These are phyloP conservation scores for Crepidotus sp. DNA, from an alignment of 1,284 basidiomycete species.

Conservation along the genomic window DNA sequence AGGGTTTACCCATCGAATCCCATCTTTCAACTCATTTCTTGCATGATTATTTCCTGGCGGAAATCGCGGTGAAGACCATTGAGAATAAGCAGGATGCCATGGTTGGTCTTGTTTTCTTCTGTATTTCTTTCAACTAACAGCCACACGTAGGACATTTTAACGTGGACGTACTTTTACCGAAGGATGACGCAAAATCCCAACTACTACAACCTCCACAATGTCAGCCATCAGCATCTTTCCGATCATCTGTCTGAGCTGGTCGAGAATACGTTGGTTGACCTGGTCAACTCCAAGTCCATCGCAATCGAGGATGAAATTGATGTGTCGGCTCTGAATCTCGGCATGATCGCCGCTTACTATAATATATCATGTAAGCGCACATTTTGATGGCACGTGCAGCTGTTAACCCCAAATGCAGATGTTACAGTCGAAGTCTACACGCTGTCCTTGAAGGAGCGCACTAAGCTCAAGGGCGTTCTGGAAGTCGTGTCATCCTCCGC, in stretches of 20 bases:
- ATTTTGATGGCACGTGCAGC: neutral
- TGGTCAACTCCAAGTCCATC: slow-evolving; percentile 94
- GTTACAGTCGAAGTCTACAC: slow-evolving; percentile 97
- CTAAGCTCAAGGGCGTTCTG: slow-evolving; percentile 94
- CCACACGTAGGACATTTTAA: slow-evolving; percentile 73
- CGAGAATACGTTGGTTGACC: slow-evolving; percentile 84
- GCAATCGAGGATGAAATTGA: slow-evolving; percentile 94
- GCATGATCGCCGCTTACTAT: slow-evolving; percentile 95
- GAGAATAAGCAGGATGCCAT: slow-evolving; percentile 98
- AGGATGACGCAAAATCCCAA: slow-evolving; percentile 93
- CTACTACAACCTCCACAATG: slow-evolving; percentile 92
- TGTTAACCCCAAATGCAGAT: slow-evolving; percentile 37
- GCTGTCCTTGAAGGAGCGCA: slow-evolving; percentile 89
- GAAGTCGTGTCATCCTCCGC: slow-evolving; percentile 95
- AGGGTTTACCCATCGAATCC: slow-evolving; percentile 96
- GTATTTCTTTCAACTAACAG: slow-evolving; percentile 20
- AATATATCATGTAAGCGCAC: slow-evolving; percentile 70
- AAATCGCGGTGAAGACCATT: slow-evolving; percentile 97
- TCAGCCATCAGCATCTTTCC: slow-evolving; percentile 86
- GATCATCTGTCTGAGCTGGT: slow-evolving; percentile 95
- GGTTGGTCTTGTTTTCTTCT: slow-evolving; percentile 38
- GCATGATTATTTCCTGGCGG: slow-evolving; percentile 97
- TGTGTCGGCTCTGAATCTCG: slow-evolving; percentile 81
- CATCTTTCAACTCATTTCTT: slow-evolving; percentile 80
- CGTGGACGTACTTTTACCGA: slow-evolving; percentile 95